Evolutionary conservation across 306 rosid species (phyloP).

Genomic region (Albizia julibrissin): DNA sequence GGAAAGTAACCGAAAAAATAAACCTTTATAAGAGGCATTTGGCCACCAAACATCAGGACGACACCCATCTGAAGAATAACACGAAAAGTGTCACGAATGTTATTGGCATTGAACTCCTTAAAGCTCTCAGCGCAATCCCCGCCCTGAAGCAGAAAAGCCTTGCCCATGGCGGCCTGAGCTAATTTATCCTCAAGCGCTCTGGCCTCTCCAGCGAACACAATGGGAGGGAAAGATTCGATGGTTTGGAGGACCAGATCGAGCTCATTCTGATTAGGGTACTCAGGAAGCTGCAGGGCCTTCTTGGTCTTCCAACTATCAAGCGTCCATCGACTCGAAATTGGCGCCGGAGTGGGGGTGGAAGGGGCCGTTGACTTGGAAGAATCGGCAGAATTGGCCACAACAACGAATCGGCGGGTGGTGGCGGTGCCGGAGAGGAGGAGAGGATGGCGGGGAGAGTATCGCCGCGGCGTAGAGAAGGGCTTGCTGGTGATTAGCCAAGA

Average conservation of each 20-base stretch:
- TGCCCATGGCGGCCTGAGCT: constrained; percentile 18
- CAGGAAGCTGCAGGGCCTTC: constrained; percentile 20
- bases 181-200: constrained; percentile 20
- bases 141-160: constrained; percentile 30
- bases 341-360: not conserved
- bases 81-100: constrained; percentile 34
- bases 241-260: constrained; percentile 23
- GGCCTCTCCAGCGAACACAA: constrained; percentile 33
- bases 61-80: constrained; percentile 30
- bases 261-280: constrained; percentile 25
- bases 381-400: constrained; percentile 12
- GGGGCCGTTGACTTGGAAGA: not conserved
- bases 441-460: not conserved
- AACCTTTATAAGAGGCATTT: constrained; percentile 36
- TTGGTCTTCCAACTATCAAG: constrained; percentile 22
- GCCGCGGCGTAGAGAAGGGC: not conserved
- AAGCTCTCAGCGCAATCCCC: constrained; percentile 64
- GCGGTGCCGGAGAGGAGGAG: not conserved
- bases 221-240: constrained; percentile 25
- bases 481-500: not conserved
- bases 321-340: not conserved
- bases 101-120: constrained; percentile 53
- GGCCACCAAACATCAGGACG: constrained; percentile 28
- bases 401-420: not conserved
- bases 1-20: too few relatives aligned